A percentile compares a stretch with the other conserved stretches of the same genome.
Conservation (phyloP, 2,329 filamentous ascomycete genomes). For the Setomelanomma holmii region DNA sequence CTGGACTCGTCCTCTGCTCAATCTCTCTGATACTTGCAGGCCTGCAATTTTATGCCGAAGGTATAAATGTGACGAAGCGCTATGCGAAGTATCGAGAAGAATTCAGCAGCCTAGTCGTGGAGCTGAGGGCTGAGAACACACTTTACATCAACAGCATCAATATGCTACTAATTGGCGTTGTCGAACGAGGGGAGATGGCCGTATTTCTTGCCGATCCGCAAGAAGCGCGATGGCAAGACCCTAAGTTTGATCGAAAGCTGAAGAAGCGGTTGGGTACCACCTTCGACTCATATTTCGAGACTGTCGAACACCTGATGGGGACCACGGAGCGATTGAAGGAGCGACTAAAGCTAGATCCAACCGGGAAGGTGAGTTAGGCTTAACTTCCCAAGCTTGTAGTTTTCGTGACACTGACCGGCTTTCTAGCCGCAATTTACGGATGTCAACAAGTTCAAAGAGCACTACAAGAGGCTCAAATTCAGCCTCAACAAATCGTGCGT, state of each 20-base stretch:
- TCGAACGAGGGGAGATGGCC: constrained; percentile 25
- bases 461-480: constrained; percentile 39
- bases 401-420: neutral
- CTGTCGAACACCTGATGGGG: constrained; percentile 13
- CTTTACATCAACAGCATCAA: constrained; percentile 40
- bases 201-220: constrained; percentile 28
- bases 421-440: constrained; percentile 29
- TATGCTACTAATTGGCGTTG: constrained; percentile 27
- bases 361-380: constrained; percentile 16
- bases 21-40: constrained; percentile 45
- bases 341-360: constrained; percentile 20
- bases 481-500: constrained; percentile 27
- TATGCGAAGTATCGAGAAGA: constrained; percentile 30
- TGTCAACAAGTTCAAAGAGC: constrained; percentile 30
- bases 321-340: constrained; percentile 18
- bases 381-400: neutral
- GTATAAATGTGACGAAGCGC: constrained; percentile 35
- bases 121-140: constrained; percentile 28
- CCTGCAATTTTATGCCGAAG: constrained; percentile 42
- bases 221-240: constrained; percentile 27
- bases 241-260: constrained; percentile 17
- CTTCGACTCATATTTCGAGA: constrained; percentile 24
- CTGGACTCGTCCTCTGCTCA: constrained; percentile 37
- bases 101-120: constrained; percentile 26
- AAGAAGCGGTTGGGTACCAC: constrained; percentile 16